These are phyloP conservation scores for Tulasnella calospora DNA, from an alignment of 768 basidiomycete species.

Conservation along the genomic window DNA sequence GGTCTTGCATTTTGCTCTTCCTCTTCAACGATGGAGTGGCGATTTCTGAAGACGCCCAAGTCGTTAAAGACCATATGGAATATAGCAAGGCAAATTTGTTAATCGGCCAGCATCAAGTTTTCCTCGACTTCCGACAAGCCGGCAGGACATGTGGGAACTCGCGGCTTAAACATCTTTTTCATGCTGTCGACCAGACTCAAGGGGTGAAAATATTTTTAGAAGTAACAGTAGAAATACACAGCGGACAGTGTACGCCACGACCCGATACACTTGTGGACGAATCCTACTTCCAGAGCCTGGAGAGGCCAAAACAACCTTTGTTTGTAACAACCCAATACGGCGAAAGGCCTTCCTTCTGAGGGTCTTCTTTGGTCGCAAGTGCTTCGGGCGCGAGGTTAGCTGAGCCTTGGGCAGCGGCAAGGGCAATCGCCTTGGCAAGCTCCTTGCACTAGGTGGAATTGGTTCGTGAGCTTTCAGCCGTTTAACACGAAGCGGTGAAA, in stretches of 20 bases:
- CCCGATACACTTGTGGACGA: neutral
- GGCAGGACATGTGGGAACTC: neutral
- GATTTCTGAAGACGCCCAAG: neutral
- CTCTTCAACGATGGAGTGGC: too few species aligned
- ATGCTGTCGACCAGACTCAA: neutral
- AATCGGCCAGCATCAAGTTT: neutral
- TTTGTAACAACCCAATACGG: constrained; percentile 57
- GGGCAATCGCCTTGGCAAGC: constrained; percentile 51
- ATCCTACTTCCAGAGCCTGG: neutral
- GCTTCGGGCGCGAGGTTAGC: constrained; percentile 45
- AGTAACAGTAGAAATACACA: neutral
- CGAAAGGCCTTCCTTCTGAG: constrained; percentile 35
- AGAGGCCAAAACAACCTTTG: constrained; percentile 41
- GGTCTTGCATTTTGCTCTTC: too few species aligned
- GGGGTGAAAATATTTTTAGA: neutral
- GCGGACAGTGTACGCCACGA: too few species aligned
- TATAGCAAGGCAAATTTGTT: neutral
- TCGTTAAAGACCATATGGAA: neutral
- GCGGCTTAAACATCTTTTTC: too few species aligned
- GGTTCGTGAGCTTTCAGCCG: constrained; percentile 3
- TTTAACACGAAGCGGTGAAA: neutral
- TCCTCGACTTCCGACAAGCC: neutral
- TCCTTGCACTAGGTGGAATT: constrained; percentile 42
- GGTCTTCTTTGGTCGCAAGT: constrained; percentile 41
- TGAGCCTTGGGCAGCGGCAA: constrained; percentile 54